Conservation (phyloP, 2,329 filamentous ascomycete species). For the Coniochaeta prunicola region DNA sequence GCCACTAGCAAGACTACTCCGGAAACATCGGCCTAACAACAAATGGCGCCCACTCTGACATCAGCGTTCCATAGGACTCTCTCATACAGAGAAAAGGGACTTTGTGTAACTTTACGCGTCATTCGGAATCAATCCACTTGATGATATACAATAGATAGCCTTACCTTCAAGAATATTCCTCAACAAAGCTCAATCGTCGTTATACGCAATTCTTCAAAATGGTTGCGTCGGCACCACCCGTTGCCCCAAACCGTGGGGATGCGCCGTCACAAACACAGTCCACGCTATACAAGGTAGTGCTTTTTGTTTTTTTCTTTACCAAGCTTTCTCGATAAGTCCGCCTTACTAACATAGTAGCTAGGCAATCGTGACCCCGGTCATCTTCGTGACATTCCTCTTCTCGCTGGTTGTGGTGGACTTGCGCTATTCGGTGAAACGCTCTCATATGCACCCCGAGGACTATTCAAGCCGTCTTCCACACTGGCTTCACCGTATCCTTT, state of each 20-base stretch:
- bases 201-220: background rate
- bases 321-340: background rate
- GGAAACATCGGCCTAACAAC: background rate
- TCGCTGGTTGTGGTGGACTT: slow-evolving; percentile 58
- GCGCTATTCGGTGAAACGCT: slow-evolving; percentile 44
- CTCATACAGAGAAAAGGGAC: background rate
- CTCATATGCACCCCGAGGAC: slow-evolving; percentile 25
- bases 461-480: slow-evolving; percentile 21
- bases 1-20: background rate
- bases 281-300: slow-evolving; percentile 16
- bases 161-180: too few species aligned
- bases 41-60: background rate
- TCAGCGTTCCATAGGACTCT: background rate
- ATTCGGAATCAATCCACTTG: background rate
- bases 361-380: slow-evolving; percentile 53
- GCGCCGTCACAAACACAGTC: slow-evolving; percentile 14
- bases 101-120: background rate
- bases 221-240: background rate
- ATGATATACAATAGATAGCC: too few species aligned
- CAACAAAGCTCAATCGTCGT: background rate
- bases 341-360: slow-evolving; percentile 12
- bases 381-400: slow-evolving; percentile 57
- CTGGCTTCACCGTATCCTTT: slow-evolving; percentile 35
- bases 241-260: background rate
- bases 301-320: too few species aligned